phyloP scores from a whole-genome alignment of 441 rosid species.

The Sinapis alba region DNA sequence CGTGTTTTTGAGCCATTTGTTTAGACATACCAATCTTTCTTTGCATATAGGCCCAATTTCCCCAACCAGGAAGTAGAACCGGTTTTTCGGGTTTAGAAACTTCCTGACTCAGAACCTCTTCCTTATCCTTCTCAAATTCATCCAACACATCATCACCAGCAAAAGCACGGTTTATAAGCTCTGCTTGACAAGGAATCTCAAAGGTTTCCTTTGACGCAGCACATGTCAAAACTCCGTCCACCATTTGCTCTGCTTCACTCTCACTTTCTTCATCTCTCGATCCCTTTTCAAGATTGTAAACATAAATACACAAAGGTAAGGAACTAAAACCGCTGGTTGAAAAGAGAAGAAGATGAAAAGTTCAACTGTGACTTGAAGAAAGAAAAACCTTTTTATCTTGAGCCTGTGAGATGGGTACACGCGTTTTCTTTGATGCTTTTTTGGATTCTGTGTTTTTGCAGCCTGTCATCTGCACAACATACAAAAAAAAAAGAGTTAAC shows the following conservation, averaged over 20 bases:
- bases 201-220: slow-evolving; percentile 52
- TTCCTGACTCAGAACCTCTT: slow-evolving; percentile 68
- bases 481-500: slow-evolving; percentile 1
- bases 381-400: slow-evolving; percentile 51
- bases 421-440: slow-evolving; percentile 39
- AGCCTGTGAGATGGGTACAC: slow-evolving; percentile 34
- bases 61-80: slow-evolving; percentile 84
- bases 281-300: slow-evolving; percentile 45
- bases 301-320: slow-evolving; percentile 10
- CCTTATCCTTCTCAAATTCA: slow-evolving; percentile 75
- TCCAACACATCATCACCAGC: slow-evolving; percentile 92
- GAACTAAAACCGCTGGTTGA: no score
- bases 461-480: slow-evolving; percentile 56
- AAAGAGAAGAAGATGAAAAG: not conserved
- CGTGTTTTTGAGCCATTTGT: slow-evolving; percentile 81
- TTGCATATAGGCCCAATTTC: slow-evolving; percentile 85
- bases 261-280: slow-evolving; percentile 56
- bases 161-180: slow-evolving; percentile 82
- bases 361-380: not conserved
- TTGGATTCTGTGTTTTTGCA: slow-evolving; percentile 43
- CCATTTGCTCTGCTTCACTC: slow-evolving; percentile 73
- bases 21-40: slow-evolving; percentile 77
- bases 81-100: slow-evolving; percentile 88
- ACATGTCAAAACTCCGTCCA: slow-evolving; percentile 75
- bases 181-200: slow-evolving; percentile 88